Evolutionary conservation across 1,284 basidiomycete species (phyloP), one percentile per base, ranked within the genome.

Genomic region (Leccinum solheimii): DNA sequence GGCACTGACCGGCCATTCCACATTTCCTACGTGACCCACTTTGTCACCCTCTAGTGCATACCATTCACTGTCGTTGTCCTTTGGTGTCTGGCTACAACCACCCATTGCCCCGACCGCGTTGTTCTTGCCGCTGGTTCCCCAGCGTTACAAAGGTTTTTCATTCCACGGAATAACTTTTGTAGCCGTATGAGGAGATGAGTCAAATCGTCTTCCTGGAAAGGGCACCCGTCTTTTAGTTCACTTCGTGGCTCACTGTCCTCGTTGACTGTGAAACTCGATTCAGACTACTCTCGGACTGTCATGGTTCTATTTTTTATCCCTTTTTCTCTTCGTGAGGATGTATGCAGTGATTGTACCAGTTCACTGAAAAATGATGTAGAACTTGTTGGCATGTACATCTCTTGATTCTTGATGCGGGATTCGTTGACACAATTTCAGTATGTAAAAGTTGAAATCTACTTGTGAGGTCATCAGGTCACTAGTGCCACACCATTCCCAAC

Each of bases 201-300:
- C 50, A 55, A 43, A 59, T 55, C 57, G 45, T 36, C 1, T 27
- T 45, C 13, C 32, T 56, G 56, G 45, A n/a, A 26, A 32, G 21
- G 49, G 58, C 19, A 34, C 58, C 67, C 63, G 75, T 72, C 75
- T 79, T 81, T 83, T 52, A 79, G 82, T 81, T 75, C 80, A 78
- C 80, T 83, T 83, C 72, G 80, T 77, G 76, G 81, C 79, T 77
- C 79, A 69, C 65, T 68, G 60, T 64, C 62, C 63, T 67, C 19
- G 66, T 60, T 56, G 64, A 62, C 64, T 63, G 68, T 69, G 79
- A 72, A 81, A 83, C 82, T 83, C 79, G 80, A 83, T 79, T 83
- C 81, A 81, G 81, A 83, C 81, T 83, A 81, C 76, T 83, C 80
- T 81, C 70, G 75, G 73, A 68, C 77, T 83, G 78, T 79, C 72